These are phyloP conservation scores for Sutorius eximius DNA, from an alignment of 1,284 basidiomycete species.

Conservation along the genomic window DNA sequence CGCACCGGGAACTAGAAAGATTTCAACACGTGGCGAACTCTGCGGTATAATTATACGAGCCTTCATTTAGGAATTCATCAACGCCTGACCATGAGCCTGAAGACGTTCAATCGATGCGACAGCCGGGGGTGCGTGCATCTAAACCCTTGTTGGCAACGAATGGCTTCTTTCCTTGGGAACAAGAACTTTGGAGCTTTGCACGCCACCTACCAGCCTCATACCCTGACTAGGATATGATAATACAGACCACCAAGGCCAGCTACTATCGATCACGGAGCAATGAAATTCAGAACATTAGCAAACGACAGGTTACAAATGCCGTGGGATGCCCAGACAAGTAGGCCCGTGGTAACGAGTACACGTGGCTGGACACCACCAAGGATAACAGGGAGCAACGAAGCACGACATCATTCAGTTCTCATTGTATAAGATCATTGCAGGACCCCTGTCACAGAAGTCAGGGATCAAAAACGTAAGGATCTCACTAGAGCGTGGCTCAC, in stretches of 20 bases:
- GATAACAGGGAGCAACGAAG: not conserved
- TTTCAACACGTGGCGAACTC: not conserved
- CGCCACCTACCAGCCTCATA: not conserved
- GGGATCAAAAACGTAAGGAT: not conserved
- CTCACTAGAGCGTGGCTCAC: not conserved
- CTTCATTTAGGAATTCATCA: not conserved
- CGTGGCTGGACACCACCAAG: not conserved
- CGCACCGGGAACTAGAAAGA: not conserved
- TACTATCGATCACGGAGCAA: not conserved
- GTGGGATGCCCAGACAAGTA: not conserved
- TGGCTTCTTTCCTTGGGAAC: not conserved
- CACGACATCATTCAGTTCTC: conserved; percentile 1
- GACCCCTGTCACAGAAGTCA: not conserved
- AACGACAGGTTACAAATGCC: not conserved
- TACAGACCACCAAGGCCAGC: not conserved
- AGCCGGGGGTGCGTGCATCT: not conserved
- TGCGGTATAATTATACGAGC: not conserved
- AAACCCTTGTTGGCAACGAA: not conserved
- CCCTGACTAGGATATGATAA: not conserved
- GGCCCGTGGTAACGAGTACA: not conserved
- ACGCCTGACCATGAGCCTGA: not conserved
- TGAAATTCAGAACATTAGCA: not conserved
- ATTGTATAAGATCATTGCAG: conserved; percentile 16
- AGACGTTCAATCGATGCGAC: too few species aligned
- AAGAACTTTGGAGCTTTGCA: not conserved